These are phyloP conservation scores for Pichia sp. DNA, from an alignment of 1,139 yeast species.

Conservation along the genomic window DNA sequence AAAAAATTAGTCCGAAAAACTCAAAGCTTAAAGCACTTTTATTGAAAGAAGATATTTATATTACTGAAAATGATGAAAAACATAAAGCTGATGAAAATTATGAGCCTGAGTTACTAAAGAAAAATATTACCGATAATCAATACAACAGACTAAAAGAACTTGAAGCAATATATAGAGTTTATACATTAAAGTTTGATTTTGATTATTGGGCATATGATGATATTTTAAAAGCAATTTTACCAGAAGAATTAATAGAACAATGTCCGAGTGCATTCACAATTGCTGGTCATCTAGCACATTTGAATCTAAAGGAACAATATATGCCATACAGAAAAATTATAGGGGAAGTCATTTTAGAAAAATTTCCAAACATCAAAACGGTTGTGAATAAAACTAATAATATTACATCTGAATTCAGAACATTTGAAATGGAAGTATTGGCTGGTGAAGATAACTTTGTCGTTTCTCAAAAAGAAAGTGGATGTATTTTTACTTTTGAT, in stretches of 20 bases:
- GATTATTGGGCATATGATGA: constrained; percentile 88
- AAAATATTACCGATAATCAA: constrained; percentile 39
- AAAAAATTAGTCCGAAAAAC: constrained; percentile 26
- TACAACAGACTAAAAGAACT: constrained; percentile 41
- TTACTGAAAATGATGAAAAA: constrained; percentile 34
- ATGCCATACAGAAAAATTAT: constrained; percentile 76
- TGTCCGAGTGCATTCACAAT: constrained; percentile 88
- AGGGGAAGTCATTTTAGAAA: constrained; percentile 88
- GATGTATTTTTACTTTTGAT: constrained; percentile 80
- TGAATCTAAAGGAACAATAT: constrained; percentile 79
- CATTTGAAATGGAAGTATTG: constrained; percentile 87
- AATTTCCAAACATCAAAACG: constrained; percentile 71
- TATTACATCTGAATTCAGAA: constrained; percentile 81
- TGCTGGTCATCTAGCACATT: constrained; percentile 95
- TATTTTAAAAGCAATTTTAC: constrained; percentile 68
- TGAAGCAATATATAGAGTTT: constrained; percentile 44
- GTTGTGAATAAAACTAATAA: constrained; percentile 93
- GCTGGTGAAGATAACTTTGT: constrained; percentile 73
- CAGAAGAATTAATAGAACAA: constrained; percentile 62
- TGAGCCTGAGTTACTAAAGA: constrained; percentile 12
- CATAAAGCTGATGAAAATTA: constrained; percentile 3
- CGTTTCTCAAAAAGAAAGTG: constrained; percentile 86
- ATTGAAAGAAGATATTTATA: constrained; percentile 46
- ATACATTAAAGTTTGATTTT: constrained; percentile 57
- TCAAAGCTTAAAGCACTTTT: constrained; percentile 52